Base-by-base conservation (phyloP, 2,329 filamentous ascomycete species). In the Didymellaceae sp. region DNA sequence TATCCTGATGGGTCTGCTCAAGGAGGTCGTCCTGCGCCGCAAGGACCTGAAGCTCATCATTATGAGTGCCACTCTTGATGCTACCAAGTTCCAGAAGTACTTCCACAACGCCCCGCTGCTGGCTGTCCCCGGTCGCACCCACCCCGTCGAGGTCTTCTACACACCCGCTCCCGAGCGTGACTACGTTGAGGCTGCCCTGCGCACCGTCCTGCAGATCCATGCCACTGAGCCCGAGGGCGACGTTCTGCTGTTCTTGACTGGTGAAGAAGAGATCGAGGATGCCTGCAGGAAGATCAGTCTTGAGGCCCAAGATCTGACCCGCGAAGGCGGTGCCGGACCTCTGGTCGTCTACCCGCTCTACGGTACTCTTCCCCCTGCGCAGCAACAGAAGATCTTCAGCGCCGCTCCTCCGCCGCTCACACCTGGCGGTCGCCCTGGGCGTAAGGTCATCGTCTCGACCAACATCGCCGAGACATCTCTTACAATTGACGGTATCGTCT, bases 181-280 rank as follows among this genome's bases (percentile, higher is more conserved):
- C 71, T 99, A 99, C 70, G 89, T 99, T 34, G 94, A 99, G 77
- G 93, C 93, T 33, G 91, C 94, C 2, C 86, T 99, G 58, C 84
- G 94, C 52, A 99, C 94, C 0, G 94, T 99, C 32, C 80, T 99
- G 34, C 94, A 99, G 75, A 99, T 99, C 51, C 94, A 99, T 72
- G 91, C 91, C 6, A 90, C 88, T 0, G 94, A 99, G 74, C 83
- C 85, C 1, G 91, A 97, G 70, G 94, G 94, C 51, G 94, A 99
- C 70, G 89, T 99, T 34, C 75, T 99, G 48, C 79, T 99, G 10
- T 99, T 99, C 80, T 78, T 99, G 73, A 99, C 94, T 3, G 94
- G 94, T 74, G 94, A 99, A 72, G 94, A 99, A 71, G 94, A 99
- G 73, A 99, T 99, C 67, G 94, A 99, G 75, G 94, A 99, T 70